Evolutionary conservation across 352 stramenopile species (phyloP), one percentile per base, ranked within the genome.

Genomic region (Globisporangium canariense): DNA sequence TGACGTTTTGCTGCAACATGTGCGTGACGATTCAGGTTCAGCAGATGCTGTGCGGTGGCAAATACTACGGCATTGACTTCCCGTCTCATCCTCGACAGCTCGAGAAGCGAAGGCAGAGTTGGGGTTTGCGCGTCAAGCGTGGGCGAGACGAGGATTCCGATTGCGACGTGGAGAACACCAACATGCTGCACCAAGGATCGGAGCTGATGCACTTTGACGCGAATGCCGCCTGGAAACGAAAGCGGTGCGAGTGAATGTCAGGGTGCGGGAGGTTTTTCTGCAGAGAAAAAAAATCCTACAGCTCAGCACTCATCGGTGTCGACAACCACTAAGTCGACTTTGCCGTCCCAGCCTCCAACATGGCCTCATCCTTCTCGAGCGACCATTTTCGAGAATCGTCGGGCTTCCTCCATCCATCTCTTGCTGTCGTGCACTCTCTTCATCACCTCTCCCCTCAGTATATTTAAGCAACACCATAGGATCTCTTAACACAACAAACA

Each of bases 61-160:
- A 49, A 22, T 89, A 69, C 57, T 88, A 88, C 67, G 77, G 79
- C 28, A 57, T 84, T n/a, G 75, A 89, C 4, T 93, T 91, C 52
- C 77, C 79, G 7, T 41, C 65, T 22, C 83, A 93, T 51, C 75
- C 78, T 25, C 78, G 81, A 16, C 76, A 87, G 46, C 52, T 86
- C 14, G 81, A 88, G 55, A 87, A 84, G 57, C 72, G 71, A 46
- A 65, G 72, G 38, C 73, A 90, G 40, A 70, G 58, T 32, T 77
- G 80, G 68, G 72, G 76, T 4, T 69, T 87, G 50, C 78, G 75
- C 9, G 67, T 84, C 36, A 90, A 90, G 53, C 79, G 83, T 16
- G 61, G 68, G 25, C 77, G 79, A 16, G 73, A 87, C 16, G 64
- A 78, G 13, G 76, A 79, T 43, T 62, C 66, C 13, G 72, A 69